These are phyloP conservation scores for Zymoseptoria ardabiliae DNA, from an alignment of 2,329 filamentous ascomycete genomes.

Conservation along the genomic window DNA sequence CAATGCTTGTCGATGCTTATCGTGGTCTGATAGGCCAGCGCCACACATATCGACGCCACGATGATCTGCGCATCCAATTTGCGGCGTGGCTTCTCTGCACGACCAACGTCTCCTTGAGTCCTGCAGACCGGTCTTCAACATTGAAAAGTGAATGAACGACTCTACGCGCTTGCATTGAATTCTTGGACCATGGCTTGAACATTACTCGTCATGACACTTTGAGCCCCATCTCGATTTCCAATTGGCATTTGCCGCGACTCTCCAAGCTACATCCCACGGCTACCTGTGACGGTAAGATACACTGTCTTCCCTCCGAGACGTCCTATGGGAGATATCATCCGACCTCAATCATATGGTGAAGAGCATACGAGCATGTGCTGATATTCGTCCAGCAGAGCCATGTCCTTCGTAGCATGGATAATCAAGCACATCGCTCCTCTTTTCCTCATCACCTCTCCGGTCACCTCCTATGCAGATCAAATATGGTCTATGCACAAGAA, in stretches of 20 bases:
- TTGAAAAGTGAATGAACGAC: not conserved
- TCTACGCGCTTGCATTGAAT: not conserved
- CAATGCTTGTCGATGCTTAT: not conserved
- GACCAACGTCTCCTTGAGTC: not conserved
- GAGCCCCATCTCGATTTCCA: not conserved
- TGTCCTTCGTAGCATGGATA: constrained; percentile 28
- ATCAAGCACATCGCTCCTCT: constrained; percentile 32
- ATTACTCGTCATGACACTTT: not conserved
- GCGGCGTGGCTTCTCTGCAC: not conserved
- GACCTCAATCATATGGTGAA: too few relatives aligned
- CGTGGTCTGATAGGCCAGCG: not conserved
- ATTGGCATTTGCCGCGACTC: not conserved
- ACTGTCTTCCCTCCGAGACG: too few relatives aligned
- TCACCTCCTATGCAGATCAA: constrained; percentile 61
- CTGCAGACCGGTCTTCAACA: too few relatives aligned
- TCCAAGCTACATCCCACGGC: too few relatives aligned
- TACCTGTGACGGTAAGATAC: too few relatives aligned
- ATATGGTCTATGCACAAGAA: constrained; percentile 57
- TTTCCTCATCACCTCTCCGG: constrained; percentile 52
- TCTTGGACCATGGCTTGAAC: not conserved
- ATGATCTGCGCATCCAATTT: not conserved
- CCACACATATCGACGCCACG: not conserved
- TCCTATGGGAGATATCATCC: too few relatives aligned
- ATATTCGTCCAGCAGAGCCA: constrained; percentile 1
- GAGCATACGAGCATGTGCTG: not conserved